These are phyloP conservation scores for Penicillium daleae DNA, from an alignment of 495 filamentous ascomycete species.

Conservation along the genomic window DNA sequence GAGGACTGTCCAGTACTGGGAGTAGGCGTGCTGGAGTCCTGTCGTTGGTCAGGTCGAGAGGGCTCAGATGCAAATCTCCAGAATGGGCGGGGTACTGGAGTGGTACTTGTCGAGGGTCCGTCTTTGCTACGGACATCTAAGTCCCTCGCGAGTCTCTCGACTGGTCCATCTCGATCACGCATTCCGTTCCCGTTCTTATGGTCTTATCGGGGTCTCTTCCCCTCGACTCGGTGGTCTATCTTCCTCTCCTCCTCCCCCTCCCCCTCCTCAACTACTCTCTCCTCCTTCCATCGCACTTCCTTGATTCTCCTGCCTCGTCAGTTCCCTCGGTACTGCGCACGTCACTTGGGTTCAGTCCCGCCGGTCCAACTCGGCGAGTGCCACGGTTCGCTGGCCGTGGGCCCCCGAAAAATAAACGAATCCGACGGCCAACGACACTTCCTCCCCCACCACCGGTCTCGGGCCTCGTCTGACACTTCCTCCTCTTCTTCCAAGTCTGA, in stretches of 20 bases:
- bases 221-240: slow-evolving; percentile 8
- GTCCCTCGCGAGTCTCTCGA: neutral
- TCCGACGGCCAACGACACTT: neutral
- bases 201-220: too few species aligned
- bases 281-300: slow-evolving; percentile 8
- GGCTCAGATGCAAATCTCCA: neutral
- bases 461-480: neutral
- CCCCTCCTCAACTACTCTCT: slow-evolving; percentile 12
- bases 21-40: too few species aligned
- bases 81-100: neutral
- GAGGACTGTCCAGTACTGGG: too few species aligned
- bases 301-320: slow-evolving; percentile 7
- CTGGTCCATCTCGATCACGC: neutral
- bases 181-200: neutral
- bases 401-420: slow-evolving; percentile 22
- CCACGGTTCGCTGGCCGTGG: slow-evolving; percentile 33
- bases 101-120: neutral
- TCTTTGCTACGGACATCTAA: neutral
- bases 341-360: slow-evolving; percentile 21
- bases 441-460: neutral
- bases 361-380: slow-evolving; percentile 22
- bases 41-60: neutral
- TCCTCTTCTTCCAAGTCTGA: slow-evolving; percentile 7
- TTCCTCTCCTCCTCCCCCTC: slow-evolving; percentile 22
- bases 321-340: slow-evolving; percentile 16